Percentiles rank a stretch among this genome's conserved stretches.
Evolutionary conservation across 176 grass and related monocot species (phyloP).

Genomic region (Juncus inflexus): DNA sequence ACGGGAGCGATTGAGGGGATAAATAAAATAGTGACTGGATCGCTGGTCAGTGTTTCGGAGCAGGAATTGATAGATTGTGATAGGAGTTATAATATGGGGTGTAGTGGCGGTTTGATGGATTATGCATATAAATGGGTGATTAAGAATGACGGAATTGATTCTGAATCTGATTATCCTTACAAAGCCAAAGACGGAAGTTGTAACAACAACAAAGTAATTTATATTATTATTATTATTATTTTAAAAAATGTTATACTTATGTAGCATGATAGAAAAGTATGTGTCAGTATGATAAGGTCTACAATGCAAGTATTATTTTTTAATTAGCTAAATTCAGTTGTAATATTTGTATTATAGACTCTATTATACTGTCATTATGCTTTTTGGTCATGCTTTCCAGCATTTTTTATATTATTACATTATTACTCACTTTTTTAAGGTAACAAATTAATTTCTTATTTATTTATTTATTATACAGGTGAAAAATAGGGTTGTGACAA

Average conservation of each 20-base stretch:
- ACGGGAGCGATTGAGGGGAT: conserved; percentile 97
- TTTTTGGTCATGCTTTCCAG: too few species aligned
- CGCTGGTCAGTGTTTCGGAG: conserved; percentile 82
- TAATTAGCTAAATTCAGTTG: too few species aligned
- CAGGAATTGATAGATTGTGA: conserved; percentile 89
- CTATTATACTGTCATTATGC: too few species aligned
- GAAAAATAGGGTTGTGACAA: conserved; percentile 67
- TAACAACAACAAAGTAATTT: conserved; percentile 70
- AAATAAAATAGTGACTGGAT: conserved; percentile 77
- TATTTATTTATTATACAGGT: conserved; percentile 43
- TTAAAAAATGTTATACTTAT: too few species aligned
- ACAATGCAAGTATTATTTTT: too few species aligned
- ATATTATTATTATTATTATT: too few species aligned
- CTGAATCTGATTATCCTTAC: conserved; percentile 84
- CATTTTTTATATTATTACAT: neutral
- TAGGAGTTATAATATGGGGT: conserved; percentile 69
- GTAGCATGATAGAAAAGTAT: too few species aligned
- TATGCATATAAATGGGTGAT: conserved; percentile 78
- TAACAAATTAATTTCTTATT: conserved; percentile 16
- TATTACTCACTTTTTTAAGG: too few species aligned
- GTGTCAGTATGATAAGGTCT: too few species aligned
- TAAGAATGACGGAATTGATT: conserved; percentile 84
- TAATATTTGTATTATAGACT: too few species aligned
- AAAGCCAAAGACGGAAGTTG: conserved; percentile 54
- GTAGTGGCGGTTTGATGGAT: conserved; percentile 84